Base-by-base conservation (phyloP, 805 yeast genomes). In the Blastobotrys muscicola region DNA sequence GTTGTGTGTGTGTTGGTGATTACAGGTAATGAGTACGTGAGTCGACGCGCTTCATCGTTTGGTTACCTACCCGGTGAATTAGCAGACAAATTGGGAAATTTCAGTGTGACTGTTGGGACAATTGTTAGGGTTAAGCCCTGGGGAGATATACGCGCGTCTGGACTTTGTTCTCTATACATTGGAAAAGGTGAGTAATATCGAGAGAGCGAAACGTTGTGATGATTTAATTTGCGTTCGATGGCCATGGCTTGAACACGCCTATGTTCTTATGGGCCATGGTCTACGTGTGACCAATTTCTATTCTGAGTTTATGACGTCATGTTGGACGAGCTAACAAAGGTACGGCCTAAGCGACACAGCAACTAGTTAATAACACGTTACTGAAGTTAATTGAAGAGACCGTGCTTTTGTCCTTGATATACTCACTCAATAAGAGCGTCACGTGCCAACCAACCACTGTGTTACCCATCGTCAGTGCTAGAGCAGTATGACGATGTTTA, bases 211-310 rank as follows among this genome's bases (percentile, higher is more conserved):
- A 4, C 16, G 20, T 34, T 32, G 31, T 35, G 44, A 41, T 41
- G 44, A 39, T 36, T 35, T 41, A 41, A 41, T 41, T 41, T 41
- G 44, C 44, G 44, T 41, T 41, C 13, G 44, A 41, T n/a, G 39
- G 26, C 26, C 26, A 20, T 20, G 26, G 26, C 26, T 20, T 20
- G 34, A 26, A 35, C 35, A 35, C 44, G 44, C 44, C 44, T 41
- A 41, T 29, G 30, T 20, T 39, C 35, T 13, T 41, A 41, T 41
- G 39, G 44, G 15, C 29, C 20, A 16, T 12, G 33, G n/a, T 16
- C 12, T 33, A 29, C 29, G 8, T 41, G 44, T n/a, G 10, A 40
- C 38, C 44, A 41, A 41, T 8, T 12, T 23, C 36, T 36, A 4
- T 20, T 20, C 26, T 20, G 26, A 20, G 26, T 20, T 20, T 20